phyloP scores from a whole-genome alignment of 2,329 filamentous ascomycete genomes.

The Coniochaeta hoffmannii region DNA sequence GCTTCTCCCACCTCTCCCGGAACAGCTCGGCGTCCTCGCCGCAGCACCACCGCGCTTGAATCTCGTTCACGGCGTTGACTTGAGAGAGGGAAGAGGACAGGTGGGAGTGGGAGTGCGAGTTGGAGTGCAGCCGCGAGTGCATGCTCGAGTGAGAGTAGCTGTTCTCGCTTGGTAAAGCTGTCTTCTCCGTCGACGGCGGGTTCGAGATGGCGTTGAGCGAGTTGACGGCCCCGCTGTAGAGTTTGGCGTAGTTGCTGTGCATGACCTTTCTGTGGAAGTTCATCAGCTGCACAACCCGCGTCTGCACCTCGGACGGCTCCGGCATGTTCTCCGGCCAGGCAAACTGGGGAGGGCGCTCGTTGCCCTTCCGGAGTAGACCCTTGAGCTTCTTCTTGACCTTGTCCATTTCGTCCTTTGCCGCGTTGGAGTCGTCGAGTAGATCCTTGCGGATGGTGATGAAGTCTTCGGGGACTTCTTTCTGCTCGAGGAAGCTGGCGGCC shows the following conservation, averaged over 20 bases:
- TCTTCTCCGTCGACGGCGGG: slow-evolving; percentile 37
- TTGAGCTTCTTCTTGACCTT: slow-evolving; percentile 99
- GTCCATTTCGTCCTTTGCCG: slow-evolving; percentile 98
- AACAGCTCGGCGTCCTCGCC: slow-evolving; percentile 93
- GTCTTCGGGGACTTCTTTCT: slow-evolving; percentile 77
- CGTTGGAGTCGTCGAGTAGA: slow-evolving; percentile 92
- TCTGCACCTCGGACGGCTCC: slow-evolving; percentile 88
- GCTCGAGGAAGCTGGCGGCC: slow-evolving; percentile 78
- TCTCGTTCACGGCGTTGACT: slow-evolving; percentile 55
- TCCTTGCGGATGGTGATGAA: slow-evolving; percentile 91
- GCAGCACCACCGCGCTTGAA: slow-evolving; percentile 92
- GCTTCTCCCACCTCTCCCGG: slow-evolving; percentile 95
- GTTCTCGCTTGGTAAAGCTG: slow-evolving; percentile 31
- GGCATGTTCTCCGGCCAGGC: slow-evolving; percentile 96
- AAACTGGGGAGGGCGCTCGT: slow-evolving; percentile 88
- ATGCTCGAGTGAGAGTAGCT: too few relatives aligned
- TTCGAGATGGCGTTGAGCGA: slow-evolving; percentile 53
- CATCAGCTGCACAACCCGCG: slow-evolving; percentile 90
- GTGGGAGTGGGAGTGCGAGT: slow-evolving; percentile 27
- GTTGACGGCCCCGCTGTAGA: slow-evolving; percentile 60
- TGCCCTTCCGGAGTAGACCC: slow-evolving; percentile 82
- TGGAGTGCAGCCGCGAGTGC: slow-evolving; percentile 20
- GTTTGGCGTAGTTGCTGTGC: slow-evolving; percentile 83
- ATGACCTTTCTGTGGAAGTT: slow-evolving; percentile 94
- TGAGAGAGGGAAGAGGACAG: slow-evolving; percentile 42